Evolutionary conservation across 495 filamentous ascomycete genomes (phyloP).

Genomic region (Podospora bellae-mahoneyi): DNA sequence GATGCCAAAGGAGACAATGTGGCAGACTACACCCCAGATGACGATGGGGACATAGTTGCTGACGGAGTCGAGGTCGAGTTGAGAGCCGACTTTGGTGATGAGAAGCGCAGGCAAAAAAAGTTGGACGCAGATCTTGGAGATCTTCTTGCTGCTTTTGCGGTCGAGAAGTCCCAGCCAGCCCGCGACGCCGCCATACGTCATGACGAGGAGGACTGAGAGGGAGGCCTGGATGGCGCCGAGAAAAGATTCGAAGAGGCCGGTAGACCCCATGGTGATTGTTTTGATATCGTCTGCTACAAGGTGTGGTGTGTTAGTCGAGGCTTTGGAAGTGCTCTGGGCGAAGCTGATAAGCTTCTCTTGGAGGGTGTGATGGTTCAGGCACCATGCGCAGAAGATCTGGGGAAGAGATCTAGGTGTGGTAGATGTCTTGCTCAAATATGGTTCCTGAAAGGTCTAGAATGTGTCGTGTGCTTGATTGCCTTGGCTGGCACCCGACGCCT

Average conservation of each 20-base stretch:
- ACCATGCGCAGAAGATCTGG: neutral
- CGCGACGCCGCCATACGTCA: constrained; percentile 60
- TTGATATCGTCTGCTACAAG: neutral
- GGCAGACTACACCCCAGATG: constrained; percentile 43
- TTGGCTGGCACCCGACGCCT: neutral
- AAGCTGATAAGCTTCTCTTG: neutral
- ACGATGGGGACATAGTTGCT: constrained; percentile 53
- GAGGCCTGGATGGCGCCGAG: constrained; percentile 68
- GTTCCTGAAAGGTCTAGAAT: neutral
- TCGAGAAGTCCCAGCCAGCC: constrained; percentile 58
- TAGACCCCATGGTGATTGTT: constrained; percentile 19
- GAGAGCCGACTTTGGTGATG: constrained; percentile 63
- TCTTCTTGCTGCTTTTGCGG: constrained; percentile 53
- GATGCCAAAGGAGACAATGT: constrained; percentile 42
- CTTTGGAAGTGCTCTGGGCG: neutral
- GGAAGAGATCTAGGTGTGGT: neutral
- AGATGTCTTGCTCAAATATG: neutral
- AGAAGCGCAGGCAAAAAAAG: constrained; percentile 69
- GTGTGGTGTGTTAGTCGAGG: neutral
- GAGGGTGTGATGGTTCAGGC: neutral
- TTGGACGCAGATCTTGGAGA: constrained; percentile 63
- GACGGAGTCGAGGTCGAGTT: constrained; percentile 57
- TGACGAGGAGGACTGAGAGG: constrained; percentile 66
- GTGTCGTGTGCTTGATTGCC: constrained; percentile 1
- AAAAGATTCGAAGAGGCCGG: constrained; percentile 50